Conservation (phyloP, 306 rosid species). For the Canavalia ensiformis region DNA sequence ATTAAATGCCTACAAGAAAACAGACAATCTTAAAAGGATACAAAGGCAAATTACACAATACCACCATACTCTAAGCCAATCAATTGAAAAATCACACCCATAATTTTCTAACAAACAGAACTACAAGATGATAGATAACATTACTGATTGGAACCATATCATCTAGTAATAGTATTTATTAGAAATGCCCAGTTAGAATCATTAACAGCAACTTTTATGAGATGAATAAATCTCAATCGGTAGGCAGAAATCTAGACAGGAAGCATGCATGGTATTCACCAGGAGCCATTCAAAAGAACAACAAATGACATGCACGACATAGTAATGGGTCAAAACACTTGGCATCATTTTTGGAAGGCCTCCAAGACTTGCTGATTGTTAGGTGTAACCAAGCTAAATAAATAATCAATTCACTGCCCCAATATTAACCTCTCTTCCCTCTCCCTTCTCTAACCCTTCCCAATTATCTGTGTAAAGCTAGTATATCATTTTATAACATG, state of each 20-base stretch:
- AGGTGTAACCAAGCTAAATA: not conserved
- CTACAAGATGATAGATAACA: not conserved
- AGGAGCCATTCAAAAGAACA: not conserved
- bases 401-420: not conserved
- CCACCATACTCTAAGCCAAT: not conserved
- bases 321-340: conserved; percentile 1
- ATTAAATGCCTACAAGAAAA: not conserved
- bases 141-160: not conserved
- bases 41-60: not conserved
- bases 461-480: not conserved
- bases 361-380: not conserved
- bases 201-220: not conserved
- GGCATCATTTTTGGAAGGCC: not conserved
- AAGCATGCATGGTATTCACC: not conserved
- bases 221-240: conserved; percentile 1
- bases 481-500: not conserved
- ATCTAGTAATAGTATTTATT: not conserved
- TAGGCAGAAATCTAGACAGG: not conserved
- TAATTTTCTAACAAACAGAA: not conserved
- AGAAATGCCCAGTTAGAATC: not conserved
- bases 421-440: conserved; percentile 14
- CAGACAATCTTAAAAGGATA: not conserved
- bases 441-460: not conserved
- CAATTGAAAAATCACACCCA: not conserved
- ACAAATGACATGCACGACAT: not conserved